Evolutionary conservation across 1,284 basidiomycete genomes (phyloP).

Genomic region (Boletus mariae): DNA sequence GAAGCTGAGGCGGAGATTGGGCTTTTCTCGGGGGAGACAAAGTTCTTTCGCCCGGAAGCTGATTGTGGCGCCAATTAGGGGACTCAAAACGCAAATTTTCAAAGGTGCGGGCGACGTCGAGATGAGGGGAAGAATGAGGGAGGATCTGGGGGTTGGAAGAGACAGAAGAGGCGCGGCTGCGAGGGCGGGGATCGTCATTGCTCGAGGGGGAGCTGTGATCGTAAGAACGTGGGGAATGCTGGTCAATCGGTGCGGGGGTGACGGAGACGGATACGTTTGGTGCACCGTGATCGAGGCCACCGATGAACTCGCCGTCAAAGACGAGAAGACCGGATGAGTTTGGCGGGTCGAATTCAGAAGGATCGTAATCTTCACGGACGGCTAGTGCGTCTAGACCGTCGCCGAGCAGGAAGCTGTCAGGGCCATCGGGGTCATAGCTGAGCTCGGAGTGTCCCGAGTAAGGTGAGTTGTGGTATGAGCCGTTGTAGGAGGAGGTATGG

Average conservation of each 20-base stretch:
- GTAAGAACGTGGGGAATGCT: constrained; percentile 39
- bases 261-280: constrained; percentile 41
- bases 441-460: constrained; percentile 65
- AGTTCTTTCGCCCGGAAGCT: constrained; percentile 45
- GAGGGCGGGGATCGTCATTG: constrained; percentile 42
- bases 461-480: constrained; percentile 62
- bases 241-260: constrained; percentile 37
- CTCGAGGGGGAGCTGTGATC: constrained; percentile 68
- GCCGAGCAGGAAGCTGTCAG: constrained; percentile 43
- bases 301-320: constrained; percentile 52
- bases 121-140: constrained; percentile 46
- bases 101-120: constrained; percentile 55
- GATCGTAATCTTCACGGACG: constrained; percentile 55
- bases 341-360: constrained; percentile 62
- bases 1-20: constrained; percentile 64
- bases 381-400: constrained; percentile 35
- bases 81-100: constrained; percentile 61
- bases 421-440: constrained; percentile 45
- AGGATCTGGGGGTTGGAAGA: constrained; percentile 46
- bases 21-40: constrained; percentile 49
- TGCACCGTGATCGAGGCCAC: constrained; percentile 30
- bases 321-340: constrained; percentile 49
- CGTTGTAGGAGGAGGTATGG: constrained; percentile 51
- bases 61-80: constrained; percentile 50
- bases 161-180: constrained; percentile 61